Evolutionary conservation across 2,329 filamentous ascomycete genomes (phyloP).

Genomic region (Fusarium luffae): DNA sequence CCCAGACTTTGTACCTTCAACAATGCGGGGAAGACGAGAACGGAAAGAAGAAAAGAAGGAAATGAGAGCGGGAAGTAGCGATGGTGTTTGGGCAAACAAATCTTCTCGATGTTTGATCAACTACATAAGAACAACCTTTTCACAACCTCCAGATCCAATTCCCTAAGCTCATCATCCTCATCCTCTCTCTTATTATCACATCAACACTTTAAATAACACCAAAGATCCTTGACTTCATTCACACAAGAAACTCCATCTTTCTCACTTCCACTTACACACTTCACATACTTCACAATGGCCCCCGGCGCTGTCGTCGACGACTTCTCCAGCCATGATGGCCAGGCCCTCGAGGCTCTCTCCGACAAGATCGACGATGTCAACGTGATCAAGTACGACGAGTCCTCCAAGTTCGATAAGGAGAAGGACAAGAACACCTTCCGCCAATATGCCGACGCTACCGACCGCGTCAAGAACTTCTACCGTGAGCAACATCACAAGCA

Average conservation of each 20-base stretch:
- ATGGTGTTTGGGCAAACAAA: slow-evolving; percentile 13
- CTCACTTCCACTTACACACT: slow-evolving; percentile 27
- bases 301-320: slow-evolving; percentile 43
- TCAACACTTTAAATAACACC: neutral
- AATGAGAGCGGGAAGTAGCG: slow-evolving; percentile 12
- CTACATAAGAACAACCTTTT: slow-evolving; percentile 30
- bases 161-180: slow-evolving; percentile 27
- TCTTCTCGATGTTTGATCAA: slow-evolving; percentile 9
- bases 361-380: slow-evolving; percentile 64
- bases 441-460: slow-evolving; percentile 84
- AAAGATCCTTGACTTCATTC: neutral
- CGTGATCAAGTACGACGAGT: slow-evolving; percentile 59
- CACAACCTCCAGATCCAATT: slow-evolving; percentile 3
- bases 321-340: slow-evolving; percentile 39
- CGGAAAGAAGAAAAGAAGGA: slow-evolving; percentile 1
- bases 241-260: neutral
- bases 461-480: slow-evolving; percentile 90
- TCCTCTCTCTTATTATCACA: neutral
- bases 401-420: slow-evolving; percentile 75
- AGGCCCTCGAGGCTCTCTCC: slow-evolving; percentile 60
- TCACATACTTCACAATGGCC: slow-evolving; percentile 41
- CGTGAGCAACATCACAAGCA: slow-evolving; percentile 76
- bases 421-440: slow-evolving; percentile 86
- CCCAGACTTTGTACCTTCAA: slow-evolving; percentile 10
- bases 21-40: slow-evolving; percentile 32